Percentiles rank a stretch among this genome's conserved stretches.
phyloP scores from a whole-genome alignment of 2,329 filamentous ascomycete species.

The Paecilomyces sp. region DNA sequence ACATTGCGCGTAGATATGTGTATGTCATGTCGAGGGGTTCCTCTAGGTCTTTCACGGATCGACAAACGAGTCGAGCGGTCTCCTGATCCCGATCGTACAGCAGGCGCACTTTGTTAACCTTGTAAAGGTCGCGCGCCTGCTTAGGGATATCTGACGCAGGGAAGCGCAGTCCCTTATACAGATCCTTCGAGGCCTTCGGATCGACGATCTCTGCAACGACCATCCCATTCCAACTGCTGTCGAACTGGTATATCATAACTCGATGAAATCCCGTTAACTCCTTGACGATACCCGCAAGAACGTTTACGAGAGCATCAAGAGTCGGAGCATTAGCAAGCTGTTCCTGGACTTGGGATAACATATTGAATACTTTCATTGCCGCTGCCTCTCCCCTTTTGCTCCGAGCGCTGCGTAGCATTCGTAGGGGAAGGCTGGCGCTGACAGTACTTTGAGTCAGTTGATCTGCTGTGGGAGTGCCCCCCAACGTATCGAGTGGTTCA shows the following conservation, averaged over 20 bases:
- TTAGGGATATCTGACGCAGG: conserved; percentile 80
- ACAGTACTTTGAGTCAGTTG: conserved; percentile 70
- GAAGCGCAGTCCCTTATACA: conserved; percentile 84
- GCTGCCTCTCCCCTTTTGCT: conserved; percentile 71
- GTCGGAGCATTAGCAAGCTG: conserved; percentile 67
- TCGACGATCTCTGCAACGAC: conserved; percentile 86
- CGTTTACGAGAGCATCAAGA: conserved; percentile 68
- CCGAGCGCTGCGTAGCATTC: conserved; percentile 66
- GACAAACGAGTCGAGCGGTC: conserved; percentile 75
- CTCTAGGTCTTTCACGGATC: conserved; percentile 65
- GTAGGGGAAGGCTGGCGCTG: conserved; percentile 63
- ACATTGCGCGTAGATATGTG: conserved; percentile 80
- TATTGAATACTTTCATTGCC: conserved; percentile 91
- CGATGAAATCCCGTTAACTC: conserved; percentile 86
- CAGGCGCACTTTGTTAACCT: conserved; percentile 79
- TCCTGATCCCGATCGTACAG: conserved; percentile 77
- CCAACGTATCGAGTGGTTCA: conserved; percentile 64
- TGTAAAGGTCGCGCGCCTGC: conserved; percentile 83
- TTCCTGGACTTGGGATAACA: conserved; percentile 86
- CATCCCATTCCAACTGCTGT: conserved; percentile 71
- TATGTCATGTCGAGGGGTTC: conserved; percentile 75
- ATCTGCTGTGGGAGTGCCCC: conserved; percentile 64
- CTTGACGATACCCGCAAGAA: conserved; percentile 77
- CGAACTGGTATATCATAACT: conserved; percentile 91
- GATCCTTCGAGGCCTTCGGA: conserved; percentile 67